A percentile compares a stretch with the other conserved stretches of the same genome.
Conservation (phyloP, 176 grass and related monocot species). For the Oryza australiensis region DNA sequence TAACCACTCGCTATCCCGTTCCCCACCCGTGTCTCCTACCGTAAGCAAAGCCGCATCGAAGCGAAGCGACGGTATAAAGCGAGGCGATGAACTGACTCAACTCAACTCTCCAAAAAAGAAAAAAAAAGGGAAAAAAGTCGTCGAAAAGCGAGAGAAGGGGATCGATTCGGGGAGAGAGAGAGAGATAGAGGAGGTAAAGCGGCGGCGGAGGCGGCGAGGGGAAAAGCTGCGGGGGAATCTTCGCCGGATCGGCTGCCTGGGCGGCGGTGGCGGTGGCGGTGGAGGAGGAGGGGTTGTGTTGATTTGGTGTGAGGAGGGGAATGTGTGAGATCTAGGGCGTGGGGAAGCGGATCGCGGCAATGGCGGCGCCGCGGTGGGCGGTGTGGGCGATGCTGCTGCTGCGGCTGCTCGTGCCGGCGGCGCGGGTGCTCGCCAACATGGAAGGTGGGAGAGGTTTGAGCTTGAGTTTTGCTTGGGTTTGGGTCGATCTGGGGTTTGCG, state of each 20-base stretch:
- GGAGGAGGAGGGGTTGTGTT: not conserved
- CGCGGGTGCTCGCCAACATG: conserved; percentile 74
- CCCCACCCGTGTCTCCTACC: not conserved
- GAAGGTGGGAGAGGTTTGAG: conserved; percentile 50
- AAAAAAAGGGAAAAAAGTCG: conserved; percentile 16
- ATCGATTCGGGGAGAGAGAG: conserved; percentile 27
- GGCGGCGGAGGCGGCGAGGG: not conserved
- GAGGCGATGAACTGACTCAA: not conserved
- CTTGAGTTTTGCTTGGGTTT: not conserved
- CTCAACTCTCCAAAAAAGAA: not conserved
- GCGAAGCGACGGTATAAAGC: not conserved
- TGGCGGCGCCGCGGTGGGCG: conserved; percentile 39
- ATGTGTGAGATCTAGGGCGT: conserved; percentile 54
- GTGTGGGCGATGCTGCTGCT: conserved; percentile 44
- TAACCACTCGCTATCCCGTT: not conserved
- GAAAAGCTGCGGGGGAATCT: conserved; percentile 42
- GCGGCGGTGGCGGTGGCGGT: not conserved
- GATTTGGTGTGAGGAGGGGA: conserved; percentile 18
- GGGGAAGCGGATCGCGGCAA: conserved; percentile 36
- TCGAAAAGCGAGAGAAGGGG: conserved; percentile 32
- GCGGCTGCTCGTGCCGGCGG: conserved; percentile 40
- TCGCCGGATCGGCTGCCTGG: conserved; percentile 29
- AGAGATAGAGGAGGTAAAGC: not conserved
- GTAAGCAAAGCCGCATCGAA: too few relatives aligned
- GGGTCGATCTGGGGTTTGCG: not conserved